A percentile compares a stretch with the other conserved stretches of the same genome.
These are phyloP conservation scores for Oemleria cerasiformis DNA, from an alignment of 306 rosid genomes.

Conservation along the genomic window DNA sequence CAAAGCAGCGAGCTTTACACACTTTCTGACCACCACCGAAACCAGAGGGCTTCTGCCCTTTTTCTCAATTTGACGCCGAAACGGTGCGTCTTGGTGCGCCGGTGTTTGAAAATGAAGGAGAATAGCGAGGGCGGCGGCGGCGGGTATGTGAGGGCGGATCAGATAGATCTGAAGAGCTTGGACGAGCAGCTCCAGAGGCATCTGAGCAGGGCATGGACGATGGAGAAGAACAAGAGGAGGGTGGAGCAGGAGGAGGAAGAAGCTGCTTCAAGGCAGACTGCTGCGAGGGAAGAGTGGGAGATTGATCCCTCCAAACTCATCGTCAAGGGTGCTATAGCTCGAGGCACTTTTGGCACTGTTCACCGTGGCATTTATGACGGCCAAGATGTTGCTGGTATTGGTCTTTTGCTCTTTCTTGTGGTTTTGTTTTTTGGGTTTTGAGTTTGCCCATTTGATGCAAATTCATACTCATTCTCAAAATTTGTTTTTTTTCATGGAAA, in stretches of 20 bases:
- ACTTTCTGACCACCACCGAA: background rate
- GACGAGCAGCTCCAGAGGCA: constrained; percentile 98
- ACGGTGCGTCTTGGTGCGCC: background rate
- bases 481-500: constrained; percentile 9
- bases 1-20: background rate
- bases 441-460: constrained; percentile 8
- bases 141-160: constrained; percentile 96
- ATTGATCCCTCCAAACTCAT: constrained; percentile 87
- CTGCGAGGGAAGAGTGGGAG: constrained; percentile 89
- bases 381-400: constrained; percentile 80
- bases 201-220: constrained; percentile 80
- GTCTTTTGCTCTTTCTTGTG: constrained; percentile 4
- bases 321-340: constrained; percentile 79
- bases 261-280: constrained; percentile 34
- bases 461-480: constrained; percentile 17
- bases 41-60: background rate
- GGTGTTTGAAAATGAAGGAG: constrained; percentile 53
- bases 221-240: constrained; percentile 81
- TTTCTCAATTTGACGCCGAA: background rate
- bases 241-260: constrained; percentile 42
- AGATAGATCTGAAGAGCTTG: constrained; percentile 97
- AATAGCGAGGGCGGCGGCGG: constrained; percentile 71
- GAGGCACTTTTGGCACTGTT: constrained; percentile 98
- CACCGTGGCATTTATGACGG: constrained; percentile 96
- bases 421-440: constrained; percentile 17